Evolutionary conservation across 2,329 filamentous ascomycete species (phyloP).

Genomic region (Monilinia laxa): DNA sequence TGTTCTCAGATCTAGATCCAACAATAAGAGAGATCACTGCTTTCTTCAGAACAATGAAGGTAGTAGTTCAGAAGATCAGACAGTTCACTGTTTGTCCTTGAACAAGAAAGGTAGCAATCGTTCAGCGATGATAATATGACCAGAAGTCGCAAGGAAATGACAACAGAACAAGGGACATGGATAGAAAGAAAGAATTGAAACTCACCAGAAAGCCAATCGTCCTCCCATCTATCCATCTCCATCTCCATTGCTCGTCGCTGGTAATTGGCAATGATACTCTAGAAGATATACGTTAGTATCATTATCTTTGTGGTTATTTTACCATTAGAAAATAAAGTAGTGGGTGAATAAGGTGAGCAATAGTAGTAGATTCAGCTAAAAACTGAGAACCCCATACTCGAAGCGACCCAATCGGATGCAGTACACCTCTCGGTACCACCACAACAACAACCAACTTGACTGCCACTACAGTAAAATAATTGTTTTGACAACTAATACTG

Average conservation of each 20-base stretch:
- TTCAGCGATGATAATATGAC: background rate
- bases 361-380: background rate
- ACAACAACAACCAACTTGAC: background rate
- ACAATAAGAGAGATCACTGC: background rate
- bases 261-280: background rate
- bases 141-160: background rate
- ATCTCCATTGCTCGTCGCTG: background rate
- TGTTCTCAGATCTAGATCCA: too few species aligned
- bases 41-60: background rate
- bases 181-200: background rate
- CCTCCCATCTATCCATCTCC: background rate
- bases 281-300: background rate
- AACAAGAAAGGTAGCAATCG: background rate
- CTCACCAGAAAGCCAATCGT: background rate
- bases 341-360: background rate
- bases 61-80: background rate
- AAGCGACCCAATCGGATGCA: conserved; percentile 8
- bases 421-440: background rate
- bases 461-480: background rate
- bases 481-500: background rate
- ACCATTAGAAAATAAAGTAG: background rate
- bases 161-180: too few species aligned
- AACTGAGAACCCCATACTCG: background rate
- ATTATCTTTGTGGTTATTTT: background rate
- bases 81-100: background rate